These are phyloP conservation scores for Dictyostelium intermedium DNA, from an alignment of 78 protist species.

Conservation along the genomic window DNA sequence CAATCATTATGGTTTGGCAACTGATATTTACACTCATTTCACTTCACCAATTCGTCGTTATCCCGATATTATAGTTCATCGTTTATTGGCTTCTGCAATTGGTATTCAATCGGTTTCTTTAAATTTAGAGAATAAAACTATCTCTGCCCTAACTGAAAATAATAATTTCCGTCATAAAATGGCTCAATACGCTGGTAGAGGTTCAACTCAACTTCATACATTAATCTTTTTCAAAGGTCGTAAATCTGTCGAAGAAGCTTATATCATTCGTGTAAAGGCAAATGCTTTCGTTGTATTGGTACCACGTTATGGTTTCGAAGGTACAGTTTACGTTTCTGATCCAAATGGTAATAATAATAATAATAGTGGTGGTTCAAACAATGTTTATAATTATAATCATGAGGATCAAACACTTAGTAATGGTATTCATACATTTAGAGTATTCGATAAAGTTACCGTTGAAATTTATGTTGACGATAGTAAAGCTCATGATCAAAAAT, in stretches of 20 bases:
- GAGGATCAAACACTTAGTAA: constrained; percentile 48
- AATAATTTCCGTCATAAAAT: constrained; percentile 77
- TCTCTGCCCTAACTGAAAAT: constrained; percentile 24
- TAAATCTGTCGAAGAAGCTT: constrained; percentile 84
- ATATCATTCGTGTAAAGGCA: constrained; percentile 80
- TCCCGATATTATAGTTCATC: constrained; percentile 95
- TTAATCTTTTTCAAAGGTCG: constrained; percentile 84
- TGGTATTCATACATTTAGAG: constrained; percentile 45
- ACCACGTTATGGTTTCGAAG: constrained; percentile 83
- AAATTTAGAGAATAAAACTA: constrained; percentile 68
- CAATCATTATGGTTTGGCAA: constrained; percentile 83
- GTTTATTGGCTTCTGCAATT: constrained; percentile 86
- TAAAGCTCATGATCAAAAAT: constrained; percentile 71
- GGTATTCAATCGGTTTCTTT: constrained; percentile 66
- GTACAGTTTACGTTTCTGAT: constrained; percentile 61
- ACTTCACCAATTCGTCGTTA: constrained; percentile 98
- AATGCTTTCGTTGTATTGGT: constrained; percentile 88
- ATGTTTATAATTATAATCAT: constrained; percentile 33
- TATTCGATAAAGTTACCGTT: constrained; percentile 53
- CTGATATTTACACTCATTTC: constrained; percentile 98
- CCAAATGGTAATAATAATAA: neutral
- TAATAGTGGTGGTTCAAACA: neutral
- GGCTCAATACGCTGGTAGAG: constrained; percentile 92
- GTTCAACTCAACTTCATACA: constrained; percentile 87
- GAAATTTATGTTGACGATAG: constrained; percentile 69